phyloP scores from a whole-genome alignment of 305 asterid species.

The Euphrasia arctica region DNA sequence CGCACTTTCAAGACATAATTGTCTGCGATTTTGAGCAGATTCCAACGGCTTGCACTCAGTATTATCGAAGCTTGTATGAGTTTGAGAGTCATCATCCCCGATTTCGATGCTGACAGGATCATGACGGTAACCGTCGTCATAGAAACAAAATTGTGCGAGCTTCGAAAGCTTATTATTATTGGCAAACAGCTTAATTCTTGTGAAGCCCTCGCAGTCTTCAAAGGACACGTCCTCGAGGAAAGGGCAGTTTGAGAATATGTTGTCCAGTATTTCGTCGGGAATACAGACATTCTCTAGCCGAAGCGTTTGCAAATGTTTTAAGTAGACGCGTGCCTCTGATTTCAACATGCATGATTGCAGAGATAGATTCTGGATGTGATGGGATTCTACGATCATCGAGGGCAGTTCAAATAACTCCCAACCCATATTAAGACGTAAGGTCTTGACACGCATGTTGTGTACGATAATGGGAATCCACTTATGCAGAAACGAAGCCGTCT shows the following conservation, averaged over 20 bases:
- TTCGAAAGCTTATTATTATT: neutral
- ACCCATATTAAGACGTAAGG: no score
- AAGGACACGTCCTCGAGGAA: neutral
- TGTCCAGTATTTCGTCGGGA: neutral
- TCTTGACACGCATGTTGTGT: no score
- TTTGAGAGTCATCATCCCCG: neutral
- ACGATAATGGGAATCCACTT: no score
- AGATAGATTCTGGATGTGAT: no score
- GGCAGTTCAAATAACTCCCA: no score
- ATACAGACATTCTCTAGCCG: neutral
- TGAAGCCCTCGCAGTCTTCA: neutral
- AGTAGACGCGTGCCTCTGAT: neutral
- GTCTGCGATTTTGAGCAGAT: no score
- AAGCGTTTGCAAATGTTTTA: neutral
- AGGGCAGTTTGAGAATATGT: neutral
- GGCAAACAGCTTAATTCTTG: neutral
- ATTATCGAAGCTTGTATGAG: neutral
- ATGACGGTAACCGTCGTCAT: no score
- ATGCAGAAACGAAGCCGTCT: no score
- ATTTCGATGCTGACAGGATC: neutral
- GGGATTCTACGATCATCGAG: no score
- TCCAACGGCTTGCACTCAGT: neutral
- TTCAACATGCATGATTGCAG: no score
- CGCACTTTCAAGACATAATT: no score
- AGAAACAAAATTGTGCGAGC: neutral